Evolutionary conservation across 2,329 filamentous ascomycete genomes (phyloP), one percentile per base, ranked within the genome.

Genomic region (Alternaria tenuissima): DNA sequence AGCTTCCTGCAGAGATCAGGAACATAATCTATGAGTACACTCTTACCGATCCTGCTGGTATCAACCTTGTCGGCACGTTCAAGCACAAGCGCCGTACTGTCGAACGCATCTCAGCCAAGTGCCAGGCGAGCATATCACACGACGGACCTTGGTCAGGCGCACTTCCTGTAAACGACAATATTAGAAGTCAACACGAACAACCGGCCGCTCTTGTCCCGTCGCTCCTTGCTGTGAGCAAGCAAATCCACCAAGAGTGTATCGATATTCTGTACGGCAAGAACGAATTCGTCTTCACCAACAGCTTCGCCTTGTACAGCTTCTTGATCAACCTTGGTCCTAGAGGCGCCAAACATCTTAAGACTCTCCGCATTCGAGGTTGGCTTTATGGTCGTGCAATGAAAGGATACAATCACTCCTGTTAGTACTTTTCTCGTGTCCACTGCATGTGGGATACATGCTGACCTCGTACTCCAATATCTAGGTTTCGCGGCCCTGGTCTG

Each of bases 1-100:
- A 72, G 11, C 69, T 79, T 0, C 75, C 76, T 0, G 74, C 73
- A 3, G 76, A 79, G 47, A 70, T 78, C 11, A 65, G 75, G 6
- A 76, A 76, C 58, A 66, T 72, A 28, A 75, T 79, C 43, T 78
- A 79, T 64, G 44, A 26, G 1, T 66, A 73, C 36, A 65, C 67
- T 46, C 73, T 78, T 38, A 58, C 43, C 0, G 74, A 76, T 38
- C 63, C 70, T 3, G 52, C 53, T 12, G 74, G 70, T 32, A 62
- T 78, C 59, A 65, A 69, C 38, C 61, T 78, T 20, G 49, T 65
- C 16, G 60, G 71, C 2, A 63, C 63, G 1, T 71, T 66, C 18
- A 63, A 69, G 39, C 58, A 72, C 20, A 69, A 62, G 46, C 77
- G 77, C 30, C 77, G 76, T 46, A 72, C 63, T 4, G 69, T 73